phyloP scores from a whole-genome alignment of 768 basidiomycete genomes.

The Lentinula guzmanii region DNA sequence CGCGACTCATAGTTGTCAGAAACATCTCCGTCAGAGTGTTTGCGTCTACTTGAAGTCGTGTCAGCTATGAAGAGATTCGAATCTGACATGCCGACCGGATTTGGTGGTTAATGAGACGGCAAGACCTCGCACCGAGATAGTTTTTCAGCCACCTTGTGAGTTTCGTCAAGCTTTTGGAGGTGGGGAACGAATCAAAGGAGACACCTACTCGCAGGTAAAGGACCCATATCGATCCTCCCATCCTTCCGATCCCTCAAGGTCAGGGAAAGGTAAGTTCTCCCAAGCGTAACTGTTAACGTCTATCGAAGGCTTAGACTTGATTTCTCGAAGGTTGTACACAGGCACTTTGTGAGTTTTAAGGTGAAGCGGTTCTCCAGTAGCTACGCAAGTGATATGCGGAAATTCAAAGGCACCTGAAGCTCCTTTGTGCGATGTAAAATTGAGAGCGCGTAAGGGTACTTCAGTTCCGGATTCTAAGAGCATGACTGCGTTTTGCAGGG shows the following conservation, averaged over 20 bases:
- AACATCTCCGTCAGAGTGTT: not conserved
- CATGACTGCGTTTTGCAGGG: not conserved
- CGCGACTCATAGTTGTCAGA: not conserved
- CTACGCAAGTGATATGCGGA: slow-evolving; percentile 4
- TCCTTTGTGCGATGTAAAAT: slow-evolving; percentile 1
- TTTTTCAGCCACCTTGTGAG: slow-evolving; percentile 4
- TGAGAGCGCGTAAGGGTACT: not conserved
- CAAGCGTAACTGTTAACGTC: slow-evolving; percentile 5
- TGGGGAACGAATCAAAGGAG: not conserved
- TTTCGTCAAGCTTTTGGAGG: not conserved
- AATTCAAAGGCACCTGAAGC: slow-evolving; percentile 5
- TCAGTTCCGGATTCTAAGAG: not conserved
- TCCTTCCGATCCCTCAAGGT: slow-evolving; percentile 2
- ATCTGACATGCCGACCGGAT: slow-evolving; percentile 1
- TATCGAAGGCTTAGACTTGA: not conserved
- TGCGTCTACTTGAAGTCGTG: not conserved
- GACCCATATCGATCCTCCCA: slow-evolving; percentile 7
- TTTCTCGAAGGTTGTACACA: not conserved
- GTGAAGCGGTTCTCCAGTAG: slow-evolving; percentile 1
- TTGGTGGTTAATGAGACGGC: slow-evolving; percentile 1
- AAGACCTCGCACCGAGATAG: slow-evolving; percentile 1
- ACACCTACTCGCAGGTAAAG: slow-evolving; percentile 4
- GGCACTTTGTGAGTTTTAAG: slow-evolving; percentile 4
- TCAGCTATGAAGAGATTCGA: not conserved
- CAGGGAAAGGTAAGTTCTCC: slow-evolving; percentile 1